Conservation (phyloP, 441 rosid species). For the Pelargonium australe region DNA sequence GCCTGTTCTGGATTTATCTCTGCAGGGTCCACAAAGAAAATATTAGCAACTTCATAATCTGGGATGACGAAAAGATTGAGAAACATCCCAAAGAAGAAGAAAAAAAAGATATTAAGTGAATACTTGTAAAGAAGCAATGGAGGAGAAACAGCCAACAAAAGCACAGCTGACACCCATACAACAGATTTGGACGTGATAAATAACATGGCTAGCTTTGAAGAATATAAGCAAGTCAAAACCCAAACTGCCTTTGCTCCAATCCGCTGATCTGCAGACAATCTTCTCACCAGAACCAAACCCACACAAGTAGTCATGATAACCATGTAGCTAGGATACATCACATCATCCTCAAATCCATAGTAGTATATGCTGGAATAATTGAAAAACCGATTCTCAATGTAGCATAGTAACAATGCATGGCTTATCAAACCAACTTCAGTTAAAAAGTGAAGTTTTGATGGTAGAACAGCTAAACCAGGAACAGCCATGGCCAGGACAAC, state of each 20-base stretch:
- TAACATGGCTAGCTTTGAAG: conserved; percentile 84
- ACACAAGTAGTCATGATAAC: conserved; percentile 72
- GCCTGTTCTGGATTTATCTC: conserved; percentile 71
- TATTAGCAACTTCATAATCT: neutral
- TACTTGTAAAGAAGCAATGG: conserved; percentile 92
- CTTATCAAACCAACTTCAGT: conserved; percentile 69
- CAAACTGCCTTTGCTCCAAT: conserved; percentile 78
- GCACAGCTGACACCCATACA: conserved; percentile 82
- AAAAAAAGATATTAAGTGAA: conserved; percentile 18
- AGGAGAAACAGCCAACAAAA: conserved; percentile 81
- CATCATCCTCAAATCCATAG: conserved; percentile 87
- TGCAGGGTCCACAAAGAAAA: conserved; percentile 30
- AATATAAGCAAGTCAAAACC: conserved; percentile 84
- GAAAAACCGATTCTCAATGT: conserved; percentile 81
- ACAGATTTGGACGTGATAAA: conserved; percentile 73
- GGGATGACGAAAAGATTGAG: neutral
- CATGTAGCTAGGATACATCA: conserved; percentile 98
- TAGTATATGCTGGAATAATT: conserved; percentile 78
- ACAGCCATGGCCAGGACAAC: conserved; percentile 71
- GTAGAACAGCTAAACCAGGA: conserved; percentile 93
- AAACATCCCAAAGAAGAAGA: conserved; percentile 1
- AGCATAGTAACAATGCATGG: conserved; percentile 73
- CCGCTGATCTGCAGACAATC: conserved; percentile 63
- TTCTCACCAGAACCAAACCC: conserved; percentile 81
- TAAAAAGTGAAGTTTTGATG: conserved; percentile 60